Percentiles rank a stretch among this genome's conserved stretches.
Evolutionary conservation across 495 filamentous ascomycete species (phyloP).

Genomic region (Beverwykella pulmonaria): DNA sequence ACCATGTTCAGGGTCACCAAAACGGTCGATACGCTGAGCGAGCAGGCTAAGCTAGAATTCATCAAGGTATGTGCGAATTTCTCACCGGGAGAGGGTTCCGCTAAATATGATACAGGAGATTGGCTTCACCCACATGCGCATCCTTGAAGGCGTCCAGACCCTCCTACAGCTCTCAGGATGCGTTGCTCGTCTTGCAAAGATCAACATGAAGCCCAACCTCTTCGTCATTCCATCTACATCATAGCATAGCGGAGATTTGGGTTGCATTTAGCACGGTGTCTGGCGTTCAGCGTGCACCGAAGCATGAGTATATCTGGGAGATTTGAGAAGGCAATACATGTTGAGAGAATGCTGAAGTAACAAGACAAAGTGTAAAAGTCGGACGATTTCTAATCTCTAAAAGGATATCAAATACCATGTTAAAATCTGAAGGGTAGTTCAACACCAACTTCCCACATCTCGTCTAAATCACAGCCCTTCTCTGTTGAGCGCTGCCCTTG

Average conservation of each 20-base stretch:
- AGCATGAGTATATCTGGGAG: neutral
- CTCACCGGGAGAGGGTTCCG: neutral
- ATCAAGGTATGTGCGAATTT: conserved; percentile 59
- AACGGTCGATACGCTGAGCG: conserved; percentile 82
- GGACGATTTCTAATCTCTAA: too few relatives aligned
- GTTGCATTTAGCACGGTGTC: conserved; percentile 30
- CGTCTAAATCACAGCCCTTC: neutral
- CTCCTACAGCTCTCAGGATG: conserved; percentile 91
- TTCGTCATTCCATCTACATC: conserved; percentile 55
- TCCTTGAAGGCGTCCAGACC: conserved; percentile 94
- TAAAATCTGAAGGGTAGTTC: too few relatives aligned
- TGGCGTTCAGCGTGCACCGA: conserved; percentile 5
- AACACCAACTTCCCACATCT: too few relatives aligned
- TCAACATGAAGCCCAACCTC: conserved; percentile 92
- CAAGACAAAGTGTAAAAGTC: too few relatives aligned
- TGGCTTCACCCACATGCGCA: conserved; percentile 98
- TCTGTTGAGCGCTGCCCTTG: neutral
- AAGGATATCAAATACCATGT: too few relatives aligned
- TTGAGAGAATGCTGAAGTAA: too few relatives aligned
- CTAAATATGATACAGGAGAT: conserved; percentile 61
- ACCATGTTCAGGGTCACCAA: conserved; percentile 99
- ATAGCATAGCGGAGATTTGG: neutral
- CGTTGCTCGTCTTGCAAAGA: conserved; percentile 82
- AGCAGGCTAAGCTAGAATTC: conserved; percentile 93
- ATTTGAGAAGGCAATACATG: neutral